Evolutionary conservation across 345 rosid species (phyloP), one percentile per base, ranked within the genome.

Genomic region (Gynandropsis gynandra): DNA sequence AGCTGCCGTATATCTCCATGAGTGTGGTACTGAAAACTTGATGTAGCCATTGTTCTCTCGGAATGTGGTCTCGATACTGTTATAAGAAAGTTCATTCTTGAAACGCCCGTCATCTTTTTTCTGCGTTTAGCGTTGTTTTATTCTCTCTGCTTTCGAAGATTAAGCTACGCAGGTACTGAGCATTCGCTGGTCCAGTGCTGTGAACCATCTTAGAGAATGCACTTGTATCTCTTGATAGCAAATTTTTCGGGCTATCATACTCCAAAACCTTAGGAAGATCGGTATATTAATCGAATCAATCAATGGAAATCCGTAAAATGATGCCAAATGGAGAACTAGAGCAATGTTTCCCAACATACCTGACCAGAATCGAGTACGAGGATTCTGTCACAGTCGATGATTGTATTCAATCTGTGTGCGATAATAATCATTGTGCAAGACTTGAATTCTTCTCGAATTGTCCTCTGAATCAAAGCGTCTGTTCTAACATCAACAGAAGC

Each of bases 401-500:
- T 81, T 33, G 95, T 92, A 62, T 87, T 87, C 48, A 85, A 78
- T 50, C 95, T 78, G 63, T 87, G 96, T 43, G 98, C 98, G 20
- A 92, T 92, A 10, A 85, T 70, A 20, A 87, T 79, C 96, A 92
- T 87, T 32, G 93, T 73, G 67, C 98, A 87, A 27, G 85, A 64
- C 59, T 62, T 85, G 61, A 92, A 87, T 62, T 87, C 98, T 70
- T 92, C 93, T 1, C 86, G 80, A 57, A 82, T 92, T 29, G 96
- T 85, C 73, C 68, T 85, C 65, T 87, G 95, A 63, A 92, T 80
- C 32, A 87, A 71, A 66, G 89, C 83, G 65, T 87, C 95, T 1
- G 95, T 92, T 66, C 81, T 72, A 14, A 85, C 96, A 66, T 87
- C 96, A 58, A 92, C 98, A 44, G 93, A 87, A 14, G 93, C 98